Evolutionary conservation across 192 early-diverging fungal species (phyloP).

Genomic region (Jimgerdemannia flammicorona): DNA sequence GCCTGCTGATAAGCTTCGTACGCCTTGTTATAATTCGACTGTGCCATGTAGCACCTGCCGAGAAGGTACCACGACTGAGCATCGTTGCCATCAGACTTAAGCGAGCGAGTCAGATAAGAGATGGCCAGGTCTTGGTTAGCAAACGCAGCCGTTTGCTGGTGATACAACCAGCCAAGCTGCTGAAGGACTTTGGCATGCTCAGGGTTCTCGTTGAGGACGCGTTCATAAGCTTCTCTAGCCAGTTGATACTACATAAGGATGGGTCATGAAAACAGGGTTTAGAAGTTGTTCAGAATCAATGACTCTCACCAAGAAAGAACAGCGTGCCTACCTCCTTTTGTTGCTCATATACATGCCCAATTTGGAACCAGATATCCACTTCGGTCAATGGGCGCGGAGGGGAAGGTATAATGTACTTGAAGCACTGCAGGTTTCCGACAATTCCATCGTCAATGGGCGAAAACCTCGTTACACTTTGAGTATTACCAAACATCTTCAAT

Average conservation of each 20-base stretch:
- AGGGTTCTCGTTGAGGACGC: conserved; percentile 84
- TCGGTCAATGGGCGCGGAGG: conserved; percentile 95
- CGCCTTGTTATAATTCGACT: conserved; percentile 92
- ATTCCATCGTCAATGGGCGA: conserved; percentile 6
- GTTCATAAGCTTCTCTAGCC: conserved; percentile 92
- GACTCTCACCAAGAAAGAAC: neutral
- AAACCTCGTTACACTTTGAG: conserved; percentile 12
- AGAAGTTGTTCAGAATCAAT: neutral
- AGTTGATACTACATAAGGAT: conserved; percentile 37
- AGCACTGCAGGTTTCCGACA: conserved; percentile 53
- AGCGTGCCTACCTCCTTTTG: conserved; percentile 70
- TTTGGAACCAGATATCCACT: conserved; percentile 98
- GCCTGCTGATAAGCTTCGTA: conserved; percentile 99
- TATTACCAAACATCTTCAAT: neutral
- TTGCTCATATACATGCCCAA: conserved; percentile 95
- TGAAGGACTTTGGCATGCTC: conserved; percentile 95
- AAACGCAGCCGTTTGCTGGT: conserved; percentile 78
- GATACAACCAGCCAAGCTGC: conserved; percentile 96
- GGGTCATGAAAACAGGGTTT: neutral
- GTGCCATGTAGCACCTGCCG: conserved; percentile 95
- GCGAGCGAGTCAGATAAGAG: conserved; percentile 73
- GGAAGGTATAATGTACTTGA: conserved; percentile 79
- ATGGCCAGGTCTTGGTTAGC: conserved; percentile 85
- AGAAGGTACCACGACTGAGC: conserved; percentile 94
- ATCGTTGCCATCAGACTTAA: conserved; percentile 80